phyloP scores from a whole-genome alignment of 139 green algal genomes.

The Chlamydomonas asymmetrica region DNA sequence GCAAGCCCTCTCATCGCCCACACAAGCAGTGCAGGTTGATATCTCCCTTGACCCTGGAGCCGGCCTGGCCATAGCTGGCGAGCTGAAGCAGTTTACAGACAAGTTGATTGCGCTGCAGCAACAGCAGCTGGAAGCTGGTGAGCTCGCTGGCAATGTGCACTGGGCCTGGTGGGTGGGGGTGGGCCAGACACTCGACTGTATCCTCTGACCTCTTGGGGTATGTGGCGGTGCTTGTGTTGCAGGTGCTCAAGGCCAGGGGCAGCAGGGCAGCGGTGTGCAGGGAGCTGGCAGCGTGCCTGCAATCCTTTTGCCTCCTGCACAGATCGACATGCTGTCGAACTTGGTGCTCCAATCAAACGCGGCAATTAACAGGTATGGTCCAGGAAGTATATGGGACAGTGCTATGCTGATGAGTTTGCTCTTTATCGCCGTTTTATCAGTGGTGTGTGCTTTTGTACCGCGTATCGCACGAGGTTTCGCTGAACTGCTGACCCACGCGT shows the following conservation, averaged over 20 bases:
- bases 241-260: background rate
- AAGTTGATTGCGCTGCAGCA: constrained; percentile 23
- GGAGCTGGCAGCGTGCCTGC: background rate
- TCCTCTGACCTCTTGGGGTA: background rate
- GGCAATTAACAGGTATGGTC: constrained; percentile 29
- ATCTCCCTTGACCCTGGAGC: no score
- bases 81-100: constrained; percentile 32
- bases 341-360: constrained; percentile 28
- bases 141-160: background rate
- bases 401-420: no score
- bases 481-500: no score
- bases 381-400: no score
- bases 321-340: constrained; percentile 31
- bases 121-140: constrained; percentile 18
- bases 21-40: no score
- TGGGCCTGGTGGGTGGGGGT: no score
- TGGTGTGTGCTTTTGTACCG: no score
- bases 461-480: no score
- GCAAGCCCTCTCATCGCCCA: no score
- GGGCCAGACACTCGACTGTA: no score
- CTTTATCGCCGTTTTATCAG: no score
- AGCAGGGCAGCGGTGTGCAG: background rate
- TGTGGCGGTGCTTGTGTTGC: background rate
- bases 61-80: constrained; percentile 17
- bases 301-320: constrained; percentile 17